Evolutionary conservation across 2,329 filamentous ascomycete genomes (phyloP).

Genomic region (Phialophora macrospora): DNA sequence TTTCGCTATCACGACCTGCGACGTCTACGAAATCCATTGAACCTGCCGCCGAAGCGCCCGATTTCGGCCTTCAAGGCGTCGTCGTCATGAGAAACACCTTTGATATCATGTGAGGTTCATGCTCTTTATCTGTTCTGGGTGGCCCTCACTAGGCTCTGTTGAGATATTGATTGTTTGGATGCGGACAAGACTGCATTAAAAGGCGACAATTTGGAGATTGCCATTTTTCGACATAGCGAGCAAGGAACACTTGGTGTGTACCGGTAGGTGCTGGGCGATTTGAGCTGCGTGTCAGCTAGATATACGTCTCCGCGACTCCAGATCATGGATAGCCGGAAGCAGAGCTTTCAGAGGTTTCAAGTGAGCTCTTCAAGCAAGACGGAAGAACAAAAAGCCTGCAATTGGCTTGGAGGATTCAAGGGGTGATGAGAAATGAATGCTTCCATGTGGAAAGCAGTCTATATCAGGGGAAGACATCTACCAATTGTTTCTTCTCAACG

Average conservation of each 20-base stretch:
- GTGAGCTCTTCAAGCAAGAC: background rate
- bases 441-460: background rate
- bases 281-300: background rate
- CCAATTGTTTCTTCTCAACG: background rate
- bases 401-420: background rate
- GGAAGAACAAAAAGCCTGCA: background rate
- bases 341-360: background rate
- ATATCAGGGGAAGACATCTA: background rate
- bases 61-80: background rate
- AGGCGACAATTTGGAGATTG: background rate
- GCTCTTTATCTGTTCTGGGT: background rate
- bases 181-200: background rate
- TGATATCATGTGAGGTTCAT: background rate
- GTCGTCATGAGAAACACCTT: background rate
- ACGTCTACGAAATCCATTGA: background rate
- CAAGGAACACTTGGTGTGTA: background rate
- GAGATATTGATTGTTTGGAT: background rate
- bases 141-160: background rate
- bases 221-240: background rate
- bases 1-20: background rate
- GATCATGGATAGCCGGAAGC: background rate
- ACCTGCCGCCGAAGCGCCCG: background rate
- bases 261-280: background rate
- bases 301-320: background rate
- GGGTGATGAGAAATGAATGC: background rate